A percentile compares a stretch with the other conserved stretches of the same genome.
These are phyloP conservation scores for Trichosporon faecale DNA, from an alignment of 1,284 basidiomycete species.

Conservation along the genomic window DNA sequence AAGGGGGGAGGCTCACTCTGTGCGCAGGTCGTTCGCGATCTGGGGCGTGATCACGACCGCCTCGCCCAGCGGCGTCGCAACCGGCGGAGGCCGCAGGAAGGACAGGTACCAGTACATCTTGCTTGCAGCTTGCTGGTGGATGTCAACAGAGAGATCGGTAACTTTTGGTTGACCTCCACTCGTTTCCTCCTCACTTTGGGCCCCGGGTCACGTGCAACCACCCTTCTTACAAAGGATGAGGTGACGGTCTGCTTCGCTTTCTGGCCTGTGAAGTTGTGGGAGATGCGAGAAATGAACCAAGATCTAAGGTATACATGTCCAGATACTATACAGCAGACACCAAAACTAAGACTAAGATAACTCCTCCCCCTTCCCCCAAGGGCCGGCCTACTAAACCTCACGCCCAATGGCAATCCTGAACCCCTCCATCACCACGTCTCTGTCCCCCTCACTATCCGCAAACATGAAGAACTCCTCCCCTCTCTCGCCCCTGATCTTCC, in stretches of 20 bases:
- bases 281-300: too few relatives aligned
- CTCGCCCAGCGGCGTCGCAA: constrained; percentile 27
- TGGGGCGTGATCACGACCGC: constrained; percentile 49
- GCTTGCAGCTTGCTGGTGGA: neutral
- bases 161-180: constrained; percentile 10
- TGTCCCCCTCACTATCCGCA: constrained; percentile 43
- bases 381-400: neutral
- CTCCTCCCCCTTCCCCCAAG: too few relatives aligned
- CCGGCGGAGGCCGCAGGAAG: constrained; percentile 51
- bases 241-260: too few relatives aligned
- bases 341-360: too few relatives aligned
- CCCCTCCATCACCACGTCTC: constrained; percentile 40
- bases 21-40: constrained; percentile 52
- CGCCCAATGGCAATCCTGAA: constrained; percentile 17
- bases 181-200: neutral
- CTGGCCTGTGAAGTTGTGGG: too few relatives aligned
- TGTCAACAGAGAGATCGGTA: constrained; percentile 1
- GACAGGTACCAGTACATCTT: constrained; percentile 53
- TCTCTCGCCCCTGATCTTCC: constrained; percentile 33
- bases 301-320: neutral
- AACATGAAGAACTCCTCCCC: constrained; percentile 46
- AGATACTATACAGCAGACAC: neutral
- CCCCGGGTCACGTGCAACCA: neutral
- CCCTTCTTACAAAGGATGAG: too few relatives aligned
- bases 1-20: constrained; percentile 42